These are phyloP conservation scores for Nitzschia sp. DNA, from an alignment of 108 stramenopile species.

Conservation along the genomic window DNA sequence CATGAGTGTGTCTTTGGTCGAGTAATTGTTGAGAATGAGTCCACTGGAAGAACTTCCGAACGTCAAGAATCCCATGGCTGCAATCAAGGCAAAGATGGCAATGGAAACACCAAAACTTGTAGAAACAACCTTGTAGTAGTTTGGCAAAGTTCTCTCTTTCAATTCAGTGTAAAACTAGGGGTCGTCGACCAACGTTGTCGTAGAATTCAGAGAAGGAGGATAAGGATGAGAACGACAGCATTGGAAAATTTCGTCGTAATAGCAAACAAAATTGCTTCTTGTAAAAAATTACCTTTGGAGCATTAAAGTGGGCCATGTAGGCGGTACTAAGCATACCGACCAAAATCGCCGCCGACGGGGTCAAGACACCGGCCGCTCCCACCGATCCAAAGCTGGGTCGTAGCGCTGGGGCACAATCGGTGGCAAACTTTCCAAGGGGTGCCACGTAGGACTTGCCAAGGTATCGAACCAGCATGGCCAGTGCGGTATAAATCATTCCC, in stretches of 20 bases:
- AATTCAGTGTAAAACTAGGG: constrained; percentile 92
- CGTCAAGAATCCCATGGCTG: constrained; percentile 89
- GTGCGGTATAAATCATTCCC: constrained; percentile 89
- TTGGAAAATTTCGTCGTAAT: too few relatives aligned
- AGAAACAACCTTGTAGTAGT: constrained; percentile 82
- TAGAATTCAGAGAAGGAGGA: background rate
- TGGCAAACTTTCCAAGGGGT: constrained; percentile 65
- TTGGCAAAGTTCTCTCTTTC: constrained; percentile 87
- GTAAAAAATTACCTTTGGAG: constrained; percentile 82
- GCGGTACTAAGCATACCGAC: constrained; percentile 94
- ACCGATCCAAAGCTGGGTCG: constrained; percentile 74
- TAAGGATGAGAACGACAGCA: background rate
- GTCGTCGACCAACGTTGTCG: too few relatives aligned
- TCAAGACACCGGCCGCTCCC: constrained; percentile 72
- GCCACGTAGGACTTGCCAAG: constrained; percentile 77
- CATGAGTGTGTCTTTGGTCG: constrained; percentile 86
- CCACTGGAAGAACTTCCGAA: constrained; percentile 89
- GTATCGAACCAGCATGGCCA: constrained; percentile 80
- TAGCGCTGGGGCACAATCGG: constrained; percentile 55
- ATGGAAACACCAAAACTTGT: constrained; percentile 79
- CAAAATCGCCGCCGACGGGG: constrained; percentile 84
- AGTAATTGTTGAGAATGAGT: constrained; percentile 95
- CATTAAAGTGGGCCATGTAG: constrained; percentile 96
- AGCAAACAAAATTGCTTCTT: too few relatives aligned
- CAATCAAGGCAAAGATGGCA: constrained; percentile 71